Evolutionary conservation across 2,329 filamentous ascomycete genomes (phyloP), one percentile per base, ranked within the genome.

Genomic region (Talaromyces sp.): DNA sequence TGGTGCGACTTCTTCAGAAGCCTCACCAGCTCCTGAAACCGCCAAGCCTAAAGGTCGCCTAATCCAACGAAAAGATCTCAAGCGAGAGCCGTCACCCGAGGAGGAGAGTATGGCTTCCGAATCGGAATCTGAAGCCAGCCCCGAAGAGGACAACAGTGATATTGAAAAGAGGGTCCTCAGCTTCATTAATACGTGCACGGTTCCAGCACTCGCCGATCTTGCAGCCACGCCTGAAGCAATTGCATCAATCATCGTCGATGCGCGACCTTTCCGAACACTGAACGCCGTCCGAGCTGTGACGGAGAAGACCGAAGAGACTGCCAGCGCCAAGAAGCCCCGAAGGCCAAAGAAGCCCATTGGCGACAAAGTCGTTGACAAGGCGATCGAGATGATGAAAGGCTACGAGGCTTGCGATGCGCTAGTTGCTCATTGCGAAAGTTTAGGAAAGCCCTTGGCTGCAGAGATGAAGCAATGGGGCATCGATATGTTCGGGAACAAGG

Each of bases 371-470:
- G 83, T 90, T 6, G 86, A 90, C 56, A 84, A 85, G 58, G 87
- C 86, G 56, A 72, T 84, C 37, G 85, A 90, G 25, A 96, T 96
- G 82, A 88, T 90, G 77, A 83, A 83, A 18, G 90, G 90, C 0
- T 93, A 95, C 68, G 84, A 89, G 66, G 91, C 91, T 21, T 91
- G 97, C 59, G 93, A 96, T 74, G 83, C 88, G 48, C 84, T 97
- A 8, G 91, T 96, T 16, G 81, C 84, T 21, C 82, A 88, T 66
- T 96, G 93, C 71, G 89, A 93, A 71, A 77, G 79, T 2, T 82
- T 93, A 44, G 91, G 90, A 1, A 86, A 87, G 64, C 87, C 87
- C 2, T 79, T 91, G 62, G 81, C 83, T 2, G 78, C 82, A 12
- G 84, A 86, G 59, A 88, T 91, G 82, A 84, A 84, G 67, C 82